Percentiles rank a stretch among this genome's conserved stretches.
These are phyloP conservation scores for Alnus rubra DNA, from an alignment of 306 rosid species.

Conservation along the genomic window DNA sequence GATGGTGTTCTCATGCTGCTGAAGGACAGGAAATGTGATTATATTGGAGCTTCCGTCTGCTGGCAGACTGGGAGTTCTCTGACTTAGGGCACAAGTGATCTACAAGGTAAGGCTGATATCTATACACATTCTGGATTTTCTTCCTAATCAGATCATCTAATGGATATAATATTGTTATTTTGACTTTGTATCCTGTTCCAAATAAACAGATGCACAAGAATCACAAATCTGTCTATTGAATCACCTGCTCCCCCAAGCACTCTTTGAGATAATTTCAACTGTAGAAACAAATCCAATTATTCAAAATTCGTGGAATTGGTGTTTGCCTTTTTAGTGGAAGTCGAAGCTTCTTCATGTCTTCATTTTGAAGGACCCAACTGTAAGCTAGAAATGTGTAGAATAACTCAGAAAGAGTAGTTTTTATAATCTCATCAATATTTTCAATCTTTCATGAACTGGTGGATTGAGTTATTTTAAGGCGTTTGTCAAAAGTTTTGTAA, in stretches of 20 bases:
- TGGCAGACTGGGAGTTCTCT: conserved; percentile 22
- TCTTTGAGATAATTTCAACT: conserved; percentile 25
- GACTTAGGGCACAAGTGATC: conserved; percentile 5
- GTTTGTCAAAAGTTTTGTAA: background rate
- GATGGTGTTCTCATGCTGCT: conserved; percentile 26
- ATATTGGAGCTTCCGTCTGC: conserved; percentile 30
- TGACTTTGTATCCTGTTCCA: conserved; percentile 19
- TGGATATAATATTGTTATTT: conserved; percentile 12
- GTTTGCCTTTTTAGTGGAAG: conserved; percentile 21
- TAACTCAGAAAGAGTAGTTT: conserved; percentile 22
- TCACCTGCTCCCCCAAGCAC: conserved; percentile 26
- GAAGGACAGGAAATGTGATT: conserved; percentile 29
- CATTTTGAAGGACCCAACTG: conserved; percentile 25
- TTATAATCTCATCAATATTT: conserved; percentile 20
- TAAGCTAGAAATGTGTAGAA: conserved; percentile 27
- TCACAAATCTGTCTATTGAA: conserved; percentile 16
- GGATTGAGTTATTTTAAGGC: conserved; percentile 14
- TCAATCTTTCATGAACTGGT: conserved; percentile 20
- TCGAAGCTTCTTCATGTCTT: conserved; percentile 29
- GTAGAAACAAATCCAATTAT: conserved; percentile 12
- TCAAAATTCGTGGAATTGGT: conserved; percentile 7
- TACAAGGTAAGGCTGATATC: conserved; percentile 22
- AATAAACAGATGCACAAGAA: conserved; percentile 27
- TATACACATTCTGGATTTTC: conserved; percentile 11
- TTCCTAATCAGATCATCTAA: conserved; percentile 13